Base-by-base conservation (phyloP, 495 filamentous ascomycete genomes). In the Neurospora sp. region DNA sequence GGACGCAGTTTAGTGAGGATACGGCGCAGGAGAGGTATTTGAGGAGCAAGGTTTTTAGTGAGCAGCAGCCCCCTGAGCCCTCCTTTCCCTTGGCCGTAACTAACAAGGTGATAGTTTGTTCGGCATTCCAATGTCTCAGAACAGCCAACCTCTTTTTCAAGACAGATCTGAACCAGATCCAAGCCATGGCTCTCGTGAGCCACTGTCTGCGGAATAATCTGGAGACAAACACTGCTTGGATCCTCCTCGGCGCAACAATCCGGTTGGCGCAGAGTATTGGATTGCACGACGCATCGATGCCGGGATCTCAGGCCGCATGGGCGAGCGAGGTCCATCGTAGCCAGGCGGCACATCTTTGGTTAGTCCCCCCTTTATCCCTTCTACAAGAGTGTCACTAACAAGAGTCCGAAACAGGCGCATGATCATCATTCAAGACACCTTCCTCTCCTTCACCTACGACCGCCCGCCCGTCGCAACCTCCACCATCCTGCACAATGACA, bases 81-180 rank as follows among this genome's bases (percentile, higher is more conserved):
- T 42, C 40, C 40, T 16, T 42, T 42, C 16, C 40, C 14, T 18
- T 42, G 16, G 40, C 40, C 40, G 14, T 42, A 42, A 18, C 40
- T 61, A 31, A 61, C 53, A 12, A 12, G 53, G 12, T 18, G 18
- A 22, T 1, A 71, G 70, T 71, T 14, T 71, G 70, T 4, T 71
- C 70, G 5, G 40, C 70, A 2, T 71, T 71, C 40, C 70, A 71
- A 12, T 71, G 70, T 12, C 40, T 71, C 6, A 5, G 70, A 35
- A 20, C 70, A 14, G 70, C 70, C 11, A 71, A 71, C 31, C 70
- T 71, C 42, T 71, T 71, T 18, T 31, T 61, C 70, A 71, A 71
- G 39, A 71, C 70, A 2, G 40, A 71, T 12, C 14, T 71, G 12
- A 71, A 48, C 70, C 70, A 71, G 70, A 71, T 71, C 39, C 70